A percentile compares a stretch with the other conserved stretches of the same genome.
phyloP scores from a whole-genome alignment of 2,329 filamentous ascomycete species.

The Coniella lustricola region DNA sequence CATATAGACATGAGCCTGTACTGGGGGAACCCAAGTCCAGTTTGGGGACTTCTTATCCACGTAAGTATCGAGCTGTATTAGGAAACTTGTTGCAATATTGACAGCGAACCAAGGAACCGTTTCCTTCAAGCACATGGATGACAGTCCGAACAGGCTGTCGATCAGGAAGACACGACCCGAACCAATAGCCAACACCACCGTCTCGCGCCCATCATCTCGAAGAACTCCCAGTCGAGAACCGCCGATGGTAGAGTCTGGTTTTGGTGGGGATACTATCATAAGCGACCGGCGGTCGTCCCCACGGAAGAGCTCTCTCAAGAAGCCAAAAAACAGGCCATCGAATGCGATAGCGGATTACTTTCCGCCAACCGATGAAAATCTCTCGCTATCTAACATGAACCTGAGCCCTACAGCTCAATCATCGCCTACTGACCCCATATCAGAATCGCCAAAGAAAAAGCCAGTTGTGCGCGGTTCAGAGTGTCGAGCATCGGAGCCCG shows the following conservation, averaged over 20 bases:
- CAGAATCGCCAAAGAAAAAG: background rate
- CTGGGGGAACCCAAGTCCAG: background rate
- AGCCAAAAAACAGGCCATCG: background rate
- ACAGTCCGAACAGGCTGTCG: slow-evolving; percentile 12
- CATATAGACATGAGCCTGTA: background rate
- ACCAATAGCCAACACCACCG: background rate
- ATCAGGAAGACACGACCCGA: slow-evolving; percentile 13
- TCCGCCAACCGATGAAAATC: background rate
- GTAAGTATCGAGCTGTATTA: no score
- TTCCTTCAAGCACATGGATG: slow-evolving; percentile 14
- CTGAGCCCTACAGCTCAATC: background rate
- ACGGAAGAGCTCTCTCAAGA: slow-evolving; percentile 12
- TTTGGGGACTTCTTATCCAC: background rate
- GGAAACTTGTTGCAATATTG: background rate
- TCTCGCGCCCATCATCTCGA: background rate
- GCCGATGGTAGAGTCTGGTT: slow-evolving; percentile 6
- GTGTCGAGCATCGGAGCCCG: background rate
- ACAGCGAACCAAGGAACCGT: slow-evolving; percentile 7
- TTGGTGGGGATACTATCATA: background rate
- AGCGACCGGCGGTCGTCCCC: slow-evolving; percentile 1
- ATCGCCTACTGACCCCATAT: background rate
- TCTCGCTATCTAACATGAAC: background rate
- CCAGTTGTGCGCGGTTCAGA: background rate
- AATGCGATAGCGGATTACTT: background rate
- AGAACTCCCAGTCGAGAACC: slow-evolving; percentile 3